These are phyloP conservation scores for Corylus americana DNA, from an alignment of 306 rosid species.

Conservation along the genomic window DNA sequence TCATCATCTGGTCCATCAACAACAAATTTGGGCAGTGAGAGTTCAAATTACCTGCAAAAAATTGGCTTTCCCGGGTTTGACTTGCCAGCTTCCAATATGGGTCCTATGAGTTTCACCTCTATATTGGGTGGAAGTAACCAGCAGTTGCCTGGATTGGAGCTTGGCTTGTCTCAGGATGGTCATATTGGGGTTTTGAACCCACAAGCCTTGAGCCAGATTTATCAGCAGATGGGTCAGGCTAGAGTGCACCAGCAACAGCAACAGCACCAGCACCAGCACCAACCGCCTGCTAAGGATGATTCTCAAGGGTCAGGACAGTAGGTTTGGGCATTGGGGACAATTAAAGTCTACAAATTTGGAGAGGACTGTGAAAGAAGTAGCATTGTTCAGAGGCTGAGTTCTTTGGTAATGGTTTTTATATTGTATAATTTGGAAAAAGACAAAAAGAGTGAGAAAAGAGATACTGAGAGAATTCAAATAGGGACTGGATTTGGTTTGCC, in stretches of 20 bases:
- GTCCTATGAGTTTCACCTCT: conserved; percentile 89
- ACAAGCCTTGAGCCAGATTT: conserved; percentile 83
- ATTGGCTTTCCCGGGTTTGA: conserved; percentile 84
- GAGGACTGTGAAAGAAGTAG: conserved; percentile 26
- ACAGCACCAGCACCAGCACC: conserved; percentile 40
- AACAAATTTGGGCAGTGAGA: conserved; percentile 47
- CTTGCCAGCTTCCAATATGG: conserved; percentile 65
- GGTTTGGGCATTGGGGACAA: conserved; percentile 12
- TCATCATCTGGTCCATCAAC: conserved; percentile 62
- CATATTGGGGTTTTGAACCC: conserved; percentile 87
- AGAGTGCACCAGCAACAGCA: conserved; percentile 63
- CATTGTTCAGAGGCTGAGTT: conserved; percentile 49
- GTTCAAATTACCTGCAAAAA: conserved; percentile 74
- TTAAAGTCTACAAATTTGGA: conserved; percentile 26
- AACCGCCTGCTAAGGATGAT: conserved; percentile 74
- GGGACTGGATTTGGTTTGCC: conserved; percentile 68
- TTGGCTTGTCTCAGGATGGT: conserved; percentile 90
- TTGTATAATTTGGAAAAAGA: conserved; percentile 51
- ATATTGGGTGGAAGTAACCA: conserved; percentile 68
- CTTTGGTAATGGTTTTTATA: conserved; percentile 45
- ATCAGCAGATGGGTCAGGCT: conserved; percentile 91
- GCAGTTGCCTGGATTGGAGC: conserved; percentile 86
- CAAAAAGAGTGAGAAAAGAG: conserved; percentile 37
- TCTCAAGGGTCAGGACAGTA: conserved; percentile 89
- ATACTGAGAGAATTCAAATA: conserved; percentile 52